Conservation (phyloP, 2,329 filamentous ascomycete genomes). For the Ophiostoma quercus region DNA sequence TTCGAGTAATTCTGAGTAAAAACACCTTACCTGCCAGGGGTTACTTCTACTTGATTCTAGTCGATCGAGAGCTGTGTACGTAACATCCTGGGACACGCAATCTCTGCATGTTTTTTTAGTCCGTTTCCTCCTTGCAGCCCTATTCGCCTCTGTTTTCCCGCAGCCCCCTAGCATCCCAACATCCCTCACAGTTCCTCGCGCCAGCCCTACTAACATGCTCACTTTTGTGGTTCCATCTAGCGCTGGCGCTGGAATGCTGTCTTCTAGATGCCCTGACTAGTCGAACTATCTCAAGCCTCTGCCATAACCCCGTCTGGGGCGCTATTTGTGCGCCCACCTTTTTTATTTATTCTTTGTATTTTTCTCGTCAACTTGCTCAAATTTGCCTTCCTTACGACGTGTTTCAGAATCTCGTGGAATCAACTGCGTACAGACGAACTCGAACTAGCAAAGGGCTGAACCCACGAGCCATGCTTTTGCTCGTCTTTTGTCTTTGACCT, state of each 20-base stretch:
- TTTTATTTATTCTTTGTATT: neutral
- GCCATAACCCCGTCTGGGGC: neutral
- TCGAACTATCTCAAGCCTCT: no score
- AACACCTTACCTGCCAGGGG: neutral
- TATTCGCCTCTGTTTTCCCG: neutral
- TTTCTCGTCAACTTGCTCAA: neutral
- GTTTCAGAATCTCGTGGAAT: neutral
- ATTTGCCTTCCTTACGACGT: slow-evolving; percentile 7
- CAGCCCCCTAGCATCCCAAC: neutral
- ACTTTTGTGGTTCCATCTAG: slow-evolving; percentile 5
- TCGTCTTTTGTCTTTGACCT: neutral
- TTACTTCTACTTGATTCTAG: neutral
- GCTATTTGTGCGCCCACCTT: neutral
- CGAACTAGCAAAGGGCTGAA: neutral
- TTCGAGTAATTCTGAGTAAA: neutral
- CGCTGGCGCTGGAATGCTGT: neutral
- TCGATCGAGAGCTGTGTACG: neutral
- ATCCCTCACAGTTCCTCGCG: neutral
- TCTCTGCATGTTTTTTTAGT: slow-evolving; percentile 7
- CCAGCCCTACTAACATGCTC: neutral
- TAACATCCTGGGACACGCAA: slow-evolving; percentile 6
- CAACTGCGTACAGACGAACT: neutral
- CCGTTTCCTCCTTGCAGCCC: neutral
- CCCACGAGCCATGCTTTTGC: neutral
- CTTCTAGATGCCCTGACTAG: neutral